Base-by-base conservation (phyloP, 2,329 filamentous ascomycete species). In the Colletotrichum agaves region DNA sequence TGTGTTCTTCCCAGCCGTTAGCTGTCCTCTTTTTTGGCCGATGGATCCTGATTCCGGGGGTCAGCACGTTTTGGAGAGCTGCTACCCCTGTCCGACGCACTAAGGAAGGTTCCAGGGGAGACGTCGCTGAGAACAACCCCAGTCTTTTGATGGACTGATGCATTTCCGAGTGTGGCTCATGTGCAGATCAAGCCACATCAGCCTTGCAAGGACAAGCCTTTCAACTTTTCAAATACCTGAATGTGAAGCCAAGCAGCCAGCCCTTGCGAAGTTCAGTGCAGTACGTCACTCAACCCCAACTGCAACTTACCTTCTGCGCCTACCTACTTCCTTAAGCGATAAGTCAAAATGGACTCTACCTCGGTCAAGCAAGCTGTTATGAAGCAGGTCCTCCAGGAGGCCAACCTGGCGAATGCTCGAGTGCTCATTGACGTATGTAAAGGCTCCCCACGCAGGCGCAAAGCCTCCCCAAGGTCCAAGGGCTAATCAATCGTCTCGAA, bases 331-430 rank as follows among this genome's bases (percentile, higher is more conserved):
- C 37, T 8, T 11, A 35, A 31, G 67, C 59, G 72, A 73, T 61
- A 70, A 46, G 71, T 73, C 71, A 77, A 72, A 65, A 90, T 89
- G 88, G 85, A 88, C 70, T 89, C 87, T 76, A 84, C 82, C 71
- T 76, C 79, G 61, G 80, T 86, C 77, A 90, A 88, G 82, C 81
- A 85, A 79, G 84, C 82, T 77, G 85, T 93, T 66, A 87, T 91
- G 76, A 84, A 87, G 79, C 88, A 91, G 78, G 82, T 92, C 71
- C 85, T 87, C 76, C 78, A 85, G 71, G 88, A 92, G 79, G 83
- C 87, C 70, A 89, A 88, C 78, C 82, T 92, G 72, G 84, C 82
- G 74, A 94, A 94, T 74, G 91, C 90, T 50, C 86, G 88, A 71
- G 83, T 85, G 72, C 83, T 94, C 73, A 92, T 94, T 74, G 86